Evolutionary conservation across 352 stramenopile genomes (phyloP).

Genomic region (Globisporangium nodosum): DNA sequence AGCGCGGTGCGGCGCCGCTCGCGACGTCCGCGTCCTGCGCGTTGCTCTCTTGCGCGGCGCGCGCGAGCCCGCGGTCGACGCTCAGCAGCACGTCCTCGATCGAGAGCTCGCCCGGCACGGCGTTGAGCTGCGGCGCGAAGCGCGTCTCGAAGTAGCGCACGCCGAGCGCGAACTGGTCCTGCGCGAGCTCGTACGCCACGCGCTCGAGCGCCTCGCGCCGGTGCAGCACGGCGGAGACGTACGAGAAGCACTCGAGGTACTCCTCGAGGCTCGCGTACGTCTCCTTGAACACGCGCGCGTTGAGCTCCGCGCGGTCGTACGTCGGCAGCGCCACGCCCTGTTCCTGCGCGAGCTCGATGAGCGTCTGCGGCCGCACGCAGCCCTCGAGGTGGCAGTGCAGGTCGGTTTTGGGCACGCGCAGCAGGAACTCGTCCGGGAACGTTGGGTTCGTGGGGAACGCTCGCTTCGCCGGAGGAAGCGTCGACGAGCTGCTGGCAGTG

Average conservation of each 20-base stretch:
- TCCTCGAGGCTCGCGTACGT: constrained; percentile 79
- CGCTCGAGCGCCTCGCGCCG: constrained; percentile 61
- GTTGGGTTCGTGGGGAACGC: constrained; percentile 45
- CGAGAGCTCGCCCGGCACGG: constrained; percentile 48
- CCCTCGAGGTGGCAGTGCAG: constrained; percentile 87
- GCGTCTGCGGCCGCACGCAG: constrained; percentile 68
- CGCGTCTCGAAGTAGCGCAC: constrained; percentile 86
- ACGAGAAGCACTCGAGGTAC: constrained; percentile 82
- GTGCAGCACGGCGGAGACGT: constrained; percentile 65
- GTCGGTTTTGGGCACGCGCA: constrained; percentile 72
- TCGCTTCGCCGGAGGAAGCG: background rate
- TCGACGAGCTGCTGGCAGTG: background rate
- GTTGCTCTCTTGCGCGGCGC: constrained; percentile 68
- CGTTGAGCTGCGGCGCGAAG: constrained; percentile 82
- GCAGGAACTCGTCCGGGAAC: constrained; percentile 72
- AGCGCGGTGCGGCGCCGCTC: constrained; percentile 48
- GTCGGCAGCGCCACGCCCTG: constrained; percentile 69
- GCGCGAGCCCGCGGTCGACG: constrained; percentile 54
- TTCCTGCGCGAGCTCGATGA: constrained; percentile 77
- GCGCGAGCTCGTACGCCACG: constrained; percentile 79
- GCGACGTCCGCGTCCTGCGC: constrained; percentile 39
- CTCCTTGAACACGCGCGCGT: constrained; percentile 68
- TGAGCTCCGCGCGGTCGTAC: constrained; percentile 58
- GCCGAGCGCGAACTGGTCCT: constrained; percentile 71
- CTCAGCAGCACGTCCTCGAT: constrained; percentile 70